Evolutionary conservation across 2,329 filamentous ascomycete species (phyloP).

Genomic region (Pseudocercospora crystallina): DNA sequence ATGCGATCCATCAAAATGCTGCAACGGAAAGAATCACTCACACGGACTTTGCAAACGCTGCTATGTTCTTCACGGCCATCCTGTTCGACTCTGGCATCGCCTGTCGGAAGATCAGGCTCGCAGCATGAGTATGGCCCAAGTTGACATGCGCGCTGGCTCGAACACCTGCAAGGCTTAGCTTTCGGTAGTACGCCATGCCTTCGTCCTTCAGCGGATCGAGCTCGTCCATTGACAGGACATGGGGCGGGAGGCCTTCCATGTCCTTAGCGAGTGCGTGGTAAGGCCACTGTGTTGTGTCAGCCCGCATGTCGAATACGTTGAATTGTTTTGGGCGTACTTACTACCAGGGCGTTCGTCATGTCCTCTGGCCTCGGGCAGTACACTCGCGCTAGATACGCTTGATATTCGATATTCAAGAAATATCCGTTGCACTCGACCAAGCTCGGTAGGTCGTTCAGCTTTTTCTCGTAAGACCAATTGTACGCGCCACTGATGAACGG

Average conservation of each 20-base stretch:
- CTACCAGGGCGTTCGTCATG: too few species aligned
- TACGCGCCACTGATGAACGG: constrained; percentile 26
- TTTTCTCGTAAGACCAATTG: not conserved
- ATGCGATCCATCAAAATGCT: too few species aligned
- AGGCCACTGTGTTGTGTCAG: constrained; percentile 20
- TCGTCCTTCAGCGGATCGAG: constrained; percentile 33
- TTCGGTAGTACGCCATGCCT: constrained; percentile 26
- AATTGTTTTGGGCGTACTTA: too few species aligned
- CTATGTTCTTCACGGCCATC: constrained; percentile 1
- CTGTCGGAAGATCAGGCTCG: not conserved
- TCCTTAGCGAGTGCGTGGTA: constrained; percentile 25
- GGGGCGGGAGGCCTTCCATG: constrained; percentile 27
- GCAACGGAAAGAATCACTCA: too few species aligned
- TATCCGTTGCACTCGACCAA: constrained; percentile 30
- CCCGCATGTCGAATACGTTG: too few species aligned
- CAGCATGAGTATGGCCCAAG: constrained; percentile 24
- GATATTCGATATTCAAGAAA: not conserved
- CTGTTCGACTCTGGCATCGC: not conserved
- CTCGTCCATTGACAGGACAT: constrained; percentile 28
- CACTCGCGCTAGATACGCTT: too few species aligned
- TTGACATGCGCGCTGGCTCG: constrained; percentile 22
- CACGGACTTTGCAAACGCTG: not conserved
- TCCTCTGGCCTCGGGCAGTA: too few species aligned
- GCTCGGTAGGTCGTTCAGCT: constrained; percentile 18
- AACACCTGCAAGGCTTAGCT: constrained; percentile 26